Evolutionary conservation across 345 rosid species (phyloP), one percentile per base, ranked within the genome.

Genomic region (Ceriops tagal): DNA sequence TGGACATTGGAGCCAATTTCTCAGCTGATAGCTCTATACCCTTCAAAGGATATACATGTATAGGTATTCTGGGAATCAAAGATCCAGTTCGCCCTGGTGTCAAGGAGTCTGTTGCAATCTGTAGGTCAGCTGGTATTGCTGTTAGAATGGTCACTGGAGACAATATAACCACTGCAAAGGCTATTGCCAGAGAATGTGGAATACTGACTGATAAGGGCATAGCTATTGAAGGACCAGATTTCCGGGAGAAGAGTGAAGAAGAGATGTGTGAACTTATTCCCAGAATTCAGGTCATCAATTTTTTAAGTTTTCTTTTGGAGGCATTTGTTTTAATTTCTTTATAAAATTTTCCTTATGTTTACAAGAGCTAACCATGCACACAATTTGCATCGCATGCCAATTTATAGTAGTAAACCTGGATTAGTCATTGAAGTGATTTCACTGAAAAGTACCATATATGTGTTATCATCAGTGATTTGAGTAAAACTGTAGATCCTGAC

Each of bases 241-340:
- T 77, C 62, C 63, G 76, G 65, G 73, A 63, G 66, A 77, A 67
- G 66, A 77, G 58, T 16, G 76, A 67, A 61, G 63, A 67, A 15
- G 73, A 77, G 24, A 34, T 93, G 80, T 78, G 53, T 55, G 69
- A 86, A 75, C 83, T 91, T 56, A 89, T 91, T 70, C 97, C 98
- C 31, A 89, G 78, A 76, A 80, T 93, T 66, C 98, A 93, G 97
- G 98, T 93, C 65, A 13, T 52, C 64, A 60, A n/a, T 20, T 28
- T 31, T 28, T 62, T 61, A 34, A 20, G 2, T 15, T 51, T 61
- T 39, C 55, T 60, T 64, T 26, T 21, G 34, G 56, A 28, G 26
- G 13, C 8, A 34, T 27, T 35, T 18, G 19, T 24, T 51, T 28
- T 4, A 26, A 39, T 6, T 35, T 32, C 31, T 47, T 13, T 56